A percentile compares a stretch with the other conserved stretches of the same genome.
Evolutionary conservation across 257 asterid species (phyloP).

Genomic region (Nicotiana benthamiana): DNA sequence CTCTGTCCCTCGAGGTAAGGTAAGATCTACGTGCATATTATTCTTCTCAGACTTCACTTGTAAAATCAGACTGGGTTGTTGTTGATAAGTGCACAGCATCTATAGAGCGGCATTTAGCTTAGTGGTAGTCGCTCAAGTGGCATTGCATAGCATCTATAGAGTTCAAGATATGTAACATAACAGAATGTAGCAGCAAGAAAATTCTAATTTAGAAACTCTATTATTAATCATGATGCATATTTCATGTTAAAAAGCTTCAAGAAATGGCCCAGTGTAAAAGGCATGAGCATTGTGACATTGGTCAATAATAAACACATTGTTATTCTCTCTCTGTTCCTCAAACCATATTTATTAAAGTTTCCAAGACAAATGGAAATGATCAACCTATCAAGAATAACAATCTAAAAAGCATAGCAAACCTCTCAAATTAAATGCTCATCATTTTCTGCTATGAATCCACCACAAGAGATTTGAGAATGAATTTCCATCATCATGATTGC

Average conservation of each 20-base stretch:
- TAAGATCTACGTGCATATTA: too few species aligned
- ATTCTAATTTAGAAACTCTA: neutral
- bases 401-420: neutral
- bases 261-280: neutral
- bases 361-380: neutral
- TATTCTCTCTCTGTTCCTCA: neutral
- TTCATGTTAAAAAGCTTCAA: neutral
- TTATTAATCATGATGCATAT: neutral
- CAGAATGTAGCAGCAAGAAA: neutral
- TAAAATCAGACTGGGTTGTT: too few species aligned
- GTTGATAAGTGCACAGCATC: too few species aligned
- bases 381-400: neutral
- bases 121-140: neutral
- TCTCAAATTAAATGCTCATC: neutral
- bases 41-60: too few species aligned
- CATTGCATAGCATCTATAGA: neutral
- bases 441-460: conserved; percentile 85
- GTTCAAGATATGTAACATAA: neutral
- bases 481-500: conserved; percentile 76
- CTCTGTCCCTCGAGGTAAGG: too few species aligned
- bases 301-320: neutral
- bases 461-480: conserved; percentile 73
- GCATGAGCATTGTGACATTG: neutral
- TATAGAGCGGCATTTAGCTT: too few species aligned
- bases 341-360: neutral